These are phyloP conservation scores for Hypoxylon fragiforme DNA, from an alignment of 495 filamentous ascomycete species.

Conservation along the genomic window DNA sequence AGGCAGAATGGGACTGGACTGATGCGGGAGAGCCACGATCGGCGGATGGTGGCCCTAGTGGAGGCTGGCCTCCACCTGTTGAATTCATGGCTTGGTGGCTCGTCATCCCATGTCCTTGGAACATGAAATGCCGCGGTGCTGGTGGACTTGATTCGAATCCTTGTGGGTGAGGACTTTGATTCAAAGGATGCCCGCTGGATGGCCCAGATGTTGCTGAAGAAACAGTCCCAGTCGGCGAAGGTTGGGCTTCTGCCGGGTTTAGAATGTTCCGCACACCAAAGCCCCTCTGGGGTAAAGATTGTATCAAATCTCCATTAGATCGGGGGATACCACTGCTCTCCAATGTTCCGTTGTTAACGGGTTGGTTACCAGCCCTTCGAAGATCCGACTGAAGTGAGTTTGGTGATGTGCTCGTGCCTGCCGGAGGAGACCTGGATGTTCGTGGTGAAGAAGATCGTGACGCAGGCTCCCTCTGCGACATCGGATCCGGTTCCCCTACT, in stretches of 20 bases:
- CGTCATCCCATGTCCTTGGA: constrained; percentile 33
- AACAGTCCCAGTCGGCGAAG: constrained; percentile 22
- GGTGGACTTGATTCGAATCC: constrained; percentile 37
- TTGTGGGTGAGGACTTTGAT: constrained; percentile 31
- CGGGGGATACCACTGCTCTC: constrained; percentile 28
- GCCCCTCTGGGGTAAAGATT: constrained; percentile 44
- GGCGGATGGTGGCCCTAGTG: constrained; percentile 35
- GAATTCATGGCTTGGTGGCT: constrained; percentile 37
- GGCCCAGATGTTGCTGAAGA: constrained; percentile 26
- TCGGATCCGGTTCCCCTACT: constrained; percentile 62
- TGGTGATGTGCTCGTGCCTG: constrained; percentile 28
- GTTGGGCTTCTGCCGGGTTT: constrained; percentile 48
- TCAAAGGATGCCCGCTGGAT: constrained; percentile 11
- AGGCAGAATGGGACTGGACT: constrained; percentile 42
- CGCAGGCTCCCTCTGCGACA: constrained; percentile 60
- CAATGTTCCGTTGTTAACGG: constrained; percentile 26
- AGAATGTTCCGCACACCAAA: constrained; percentile 56
- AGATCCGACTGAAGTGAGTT: constrained; percentile 30
- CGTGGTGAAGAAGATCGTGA: constrained; percentile 51
- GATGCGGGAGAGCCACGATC: constrained; percentile 47
- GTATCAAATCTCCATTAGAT: constrained; percentile 38
- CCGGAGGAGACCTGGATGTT: constrained; percentile 38
- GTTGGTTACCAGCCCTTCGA: constrained; percentile 30
- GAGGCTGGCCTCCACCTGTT: constrained; percentile 35
- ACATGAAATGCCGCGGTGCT: constrained; percentile 32